phyloP scores from a whole-genome alignment of 371 early-diverging fungal genomes.

The Rhizoclosmatium hyalinum region DNA sequence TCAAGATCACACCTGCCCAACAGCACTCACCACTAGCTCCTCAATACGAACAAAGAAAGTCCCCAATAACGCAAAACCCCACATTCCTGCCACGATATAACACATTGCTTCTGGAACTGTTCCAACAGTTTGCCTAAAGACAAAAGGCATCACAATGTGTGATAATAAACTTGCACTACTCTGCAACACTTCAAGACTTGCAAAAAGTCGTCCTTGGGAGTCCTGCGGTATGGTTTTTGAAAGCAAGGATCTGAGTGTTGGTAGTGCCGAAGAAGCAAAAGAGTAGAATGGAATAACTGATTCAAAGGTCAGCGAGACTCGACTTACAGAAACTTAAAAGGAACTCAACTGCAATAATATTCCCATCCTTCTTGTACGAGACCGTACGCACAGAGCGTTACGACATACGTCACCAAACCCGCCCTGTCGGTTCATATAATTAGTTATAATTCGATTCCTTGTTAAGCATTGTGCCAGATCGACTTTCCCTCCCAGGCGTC shows the following conservation, averaged over 20 bases:
- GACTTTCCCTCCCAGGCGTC: too few species aligned
- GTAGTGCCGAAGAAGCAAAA: constrained; percentile 41
- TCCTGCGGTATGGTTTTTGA: constrained; percentile 34
- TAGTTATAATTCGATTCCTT: too few species aligned
- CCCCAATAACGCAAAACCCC: constrained; percentile 21
- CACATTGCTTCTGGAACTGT: constrained; percentile 23
- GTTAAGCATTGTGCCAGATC: too few species aligned
- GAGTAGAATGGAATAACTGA: constrained; percentile 39
- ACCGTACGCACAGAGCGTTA: constrained; percentile 26
- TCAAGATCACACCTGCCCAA: neutral
- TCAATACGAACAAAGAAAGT: constrained; percentile 5
- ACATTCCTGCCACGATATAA: constrained; percentile 31
- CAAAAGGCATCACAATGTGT: constrained; percentile 19
- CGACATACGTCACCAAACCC: constrained; percentile 31
- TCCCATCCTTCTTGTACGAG: constrained; percentile 32
- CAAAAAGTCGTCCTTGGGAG: constrained; percentile 45
- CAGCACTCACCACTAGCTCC: constrained; percentile 8
- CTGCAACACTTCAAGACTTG: constrained; percentile 40
- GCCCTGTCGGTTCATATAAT: neutral
- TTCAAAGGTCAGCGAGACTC: neutral
- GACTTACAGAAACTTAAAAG: neutral
- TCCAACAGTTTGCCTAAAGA: constrained; percentile 27
- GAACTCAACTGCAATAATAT: constrained; percentile 4
- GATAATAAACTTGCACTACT: constrained; percentile 4
- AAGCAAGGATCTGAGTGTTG: constrained; percentile 42